Percentiles rank a stretch among this genome's conserved stretches.
Evolutionary conservation across 345 rosid species (phyloP).

Genomic region (Limnanthes douglasii): DNA sequence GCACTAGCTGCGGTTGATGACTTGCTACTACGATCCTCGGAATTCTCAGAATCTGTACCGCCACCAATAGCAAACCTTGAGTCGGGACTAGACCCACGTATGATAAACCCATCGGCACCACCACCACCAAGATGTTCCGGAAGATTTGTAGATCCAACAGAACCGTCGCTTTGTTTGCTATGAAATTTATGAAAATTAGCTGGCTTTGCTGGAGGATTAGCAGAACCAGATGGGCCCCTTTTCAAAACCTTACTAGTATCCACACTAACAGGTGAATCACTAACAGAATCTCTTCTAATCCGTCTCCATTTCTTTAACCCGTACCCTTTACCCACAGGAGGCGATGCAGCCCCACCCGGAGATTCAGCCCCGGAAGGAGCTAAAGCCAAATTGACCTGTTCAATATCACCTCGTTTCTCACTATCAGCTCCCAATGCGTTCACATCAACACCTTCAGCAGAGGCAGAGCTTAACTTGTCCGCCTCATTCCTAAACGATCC

Average conservation of each 20-base stretch:
- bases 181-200: constrained; percentile 17
- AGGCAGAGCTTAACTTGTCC: not conserved
- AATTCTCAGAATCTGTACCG: constrained; percentile 42
- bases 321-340: constrained; percentile 35
- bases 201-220: constrained; percentile 26
- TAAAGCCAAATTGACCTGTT: not conserved
- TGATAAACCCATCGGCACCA: constrained; percentile 16
- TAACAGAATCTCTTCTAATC: constrained; percentile 47
- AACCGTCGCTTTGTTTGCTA: constrained; percentile 30
- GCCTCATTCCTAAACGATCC: constrained; percentile 19
- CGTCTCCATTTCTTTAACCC: constrained; percentile 96
- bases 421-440: constrained; percentile 10
- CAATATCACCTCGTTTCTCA: constrained; percentile 7
- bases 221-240: constrained; percentile 39
- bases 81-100: too few species aligned
- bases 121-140: constrained; percentile 11
- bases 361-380: constrained; percentile 13
- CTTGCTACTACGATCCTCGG: constrained; percentile 55
- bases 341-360: constrained; percentile 13
- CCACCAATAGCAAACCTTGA: constrained; percentile 32
- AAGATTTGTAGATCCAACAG: constrained; percentile 28
- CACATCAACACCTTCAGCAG: constrained; percentile 8
- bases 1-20: too few species aligned
- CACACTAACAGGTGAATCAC: constrained; percentile 23
- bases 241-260: constrained; percentile 52